Base-by-base conservation (phyloP, 2,329 filamentous ascomycete genomes). In the Pleochaeta shiraiana region DNA sequence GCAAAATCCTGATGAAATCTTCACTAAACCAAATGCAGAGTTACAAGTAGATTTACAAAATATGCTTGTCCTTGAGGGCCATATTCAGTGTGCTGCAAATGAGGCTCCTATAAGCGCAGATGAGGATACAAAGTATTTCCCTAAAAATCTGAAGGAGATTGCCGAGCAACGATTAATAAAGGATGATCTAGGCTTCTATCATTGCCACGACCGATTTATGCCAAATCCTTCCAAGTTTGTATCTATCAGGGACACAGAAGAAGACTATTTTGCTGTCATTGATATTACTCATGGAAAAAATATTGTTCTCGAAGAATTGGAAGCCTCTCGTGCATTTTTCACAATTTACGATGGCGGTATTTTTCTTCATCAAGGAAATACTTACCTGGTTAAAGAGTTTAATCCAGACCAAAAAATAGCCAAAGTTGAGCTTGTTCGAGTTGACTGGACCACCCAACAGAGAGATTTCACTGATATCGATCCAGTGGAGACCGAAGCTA, bases 301-400 rank as follows among this genome's bases (percentile, higher is more conserved):
- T 72, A 77, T 85, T 0, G 87, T 98, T 0, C 80, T 98, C 1
- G 93, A 98, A 77, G 91, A 97, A 75, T 81, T 98, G n/a, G 93
- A 97, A 75, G 89, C 90, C 1, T 93, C 88, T 1, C 84, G 93
- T n/a, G 92, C 92, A 0, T 92, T 90, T 69, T 97, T 95, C 74
- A 95, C 90, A 0, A 82, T 98, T 66, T 98, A 98, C 74, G 92
- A 97, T 73, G 93, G 93, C 14, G 93, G 90, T 55, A 96, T 98
- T 67, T 98, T 95, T 76, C 79, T 98, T 4, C 93, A 98, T 70
- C 93, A 98, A 75, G 93, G 93, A n/a, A 84, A 84, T 67, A 92
- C 86, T 0, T 98, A 95, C 72, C 80, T 97, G 1, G 88, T 98
- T 63, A 87, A 90, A 69, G 90, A 97, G 70, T 91, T 97, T 71